phyloP scores from a whole-genome alignment of 163 green algal species.

The Chloromonas sp. region DNA sequence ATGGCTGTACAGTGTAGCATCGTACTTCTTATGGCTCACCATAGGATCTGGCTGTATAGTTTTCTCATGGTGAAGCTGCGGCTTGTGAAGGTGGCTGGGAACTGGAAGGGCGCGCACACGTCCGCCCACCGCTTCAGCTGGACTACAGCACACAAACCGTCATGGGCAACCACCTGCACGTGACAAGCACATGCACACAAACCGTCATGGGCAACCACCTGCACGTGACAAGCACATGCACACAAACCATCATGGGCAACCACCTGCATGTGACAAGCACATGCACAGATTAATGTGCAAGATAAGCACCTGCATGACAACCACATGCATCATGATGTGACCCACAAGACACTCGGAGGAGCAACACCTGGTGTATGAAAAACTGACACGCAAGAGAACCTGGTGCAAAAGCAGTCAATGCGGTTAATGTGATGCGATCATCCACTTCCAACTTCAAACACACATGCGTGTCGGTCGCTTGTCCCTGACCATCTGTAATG shows the following conservation, averaged over 20 bases:
- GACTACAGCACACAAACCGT: conserved; percentile 16
- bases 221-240: background rate
- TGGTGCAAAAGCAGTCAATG: too few species aligned
- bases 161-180: conserved; percentile 6
- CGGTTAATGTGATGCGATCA: too few species aligned
- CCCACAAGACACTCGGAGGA: too few species aligned
- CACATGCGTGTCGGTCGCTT: too few species aligned
- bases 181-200: background rate
- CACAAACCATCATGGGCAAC: conserved; percentile 6
- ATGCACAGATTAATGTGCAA: background rate
- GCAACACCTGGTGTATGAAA: too few species aligned
- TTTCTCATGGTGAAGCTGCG: conserved; percentile 28
- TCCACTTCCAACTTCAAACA: too few species aligned
- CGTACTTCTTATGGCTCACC: background rate
- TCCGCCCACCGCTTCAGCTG: conserved; percentile 22
- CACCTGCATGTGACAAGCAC: conserved; percentile 3
- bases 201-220: conserved; percentile 10
- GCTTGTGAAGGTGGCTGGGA: conserved; percentile 30
- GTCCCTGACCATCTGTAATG: too few species aligned
- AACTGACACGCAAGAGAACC: too few species aligned
- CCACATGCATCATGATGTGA: conserved; percentile 3
- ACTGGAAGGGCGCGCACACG: conserved; percentile 28
- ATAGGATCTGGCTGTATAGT: conserved; percentile 20
- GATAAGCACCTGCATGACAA: background rate
- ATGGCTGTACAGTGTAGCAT: too few species aligned